Evolutionary conservation across 805 yeast species (phyloP).

Genomic region (Spathaspora sp.): DNA sequence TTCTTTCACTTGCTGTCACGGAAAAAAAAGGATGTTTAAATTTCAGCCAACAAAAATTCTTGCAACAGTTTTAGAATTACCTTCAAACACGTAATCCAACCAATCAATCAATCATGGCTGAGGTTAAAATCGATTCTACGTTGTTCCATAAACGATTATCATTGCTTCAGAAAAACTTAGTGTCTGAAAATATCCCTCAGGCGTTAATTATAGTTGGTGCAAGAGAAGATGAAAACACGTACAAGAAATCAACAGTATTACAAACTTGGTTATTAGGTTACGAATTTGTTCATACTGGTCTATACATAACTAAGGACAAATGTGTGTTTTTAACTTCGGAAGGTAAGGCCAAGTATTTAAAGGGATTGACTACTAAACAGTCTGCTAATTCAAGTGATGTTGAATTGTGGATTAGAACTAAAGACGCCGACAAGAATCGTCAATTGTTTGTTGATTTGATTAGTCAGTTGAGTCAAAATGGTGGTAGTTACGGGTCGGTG

Average conservation of each 20-base stretch:
- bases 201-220: conserved; percentile 74
- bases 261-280: conserved; percentile 93
- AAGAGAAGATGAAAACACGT: conserved; percentile 82
- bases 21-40: neutral
- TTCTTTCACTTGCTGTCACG: neutral
- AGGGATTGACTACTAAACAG: conserved; percentile 47
- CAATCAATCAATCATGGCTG: conserved; percentile 43
- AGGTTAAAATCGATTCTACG: conserved; percentile 51
- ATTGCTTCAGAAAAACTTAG: conserved; percentile 32
- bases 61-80: neutral
- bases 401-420: conserved; percentile 70
- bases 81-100: neutral
- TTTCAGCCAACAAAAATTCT: neutral
- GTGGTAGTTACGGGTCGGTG: conserved; percentile 52
- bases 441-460: conserved; percentile 59
- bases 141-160: conserved; percentile 52
- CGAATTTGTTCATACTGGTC: conserved; percentile 89
- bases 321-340: conserved; percentile 70
- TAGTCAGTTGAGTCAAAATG: conserved; percentile 40
- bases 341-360: conserved; percentile 79
- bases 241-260: conserved; percentile 78
- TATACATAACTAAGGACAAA: conserved; percentile 59
- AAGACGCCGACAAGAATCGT: conserved; percentile 75
- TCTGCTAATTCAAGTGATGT: conserved; percentile 38
- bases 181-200: conserved; percentile 19